Evolutionary conservation across 1,139 yeast species (phyloP), one percentile per base, ranked within the genome.

Genomic region (Yamadazyma siamensis): DNA sequence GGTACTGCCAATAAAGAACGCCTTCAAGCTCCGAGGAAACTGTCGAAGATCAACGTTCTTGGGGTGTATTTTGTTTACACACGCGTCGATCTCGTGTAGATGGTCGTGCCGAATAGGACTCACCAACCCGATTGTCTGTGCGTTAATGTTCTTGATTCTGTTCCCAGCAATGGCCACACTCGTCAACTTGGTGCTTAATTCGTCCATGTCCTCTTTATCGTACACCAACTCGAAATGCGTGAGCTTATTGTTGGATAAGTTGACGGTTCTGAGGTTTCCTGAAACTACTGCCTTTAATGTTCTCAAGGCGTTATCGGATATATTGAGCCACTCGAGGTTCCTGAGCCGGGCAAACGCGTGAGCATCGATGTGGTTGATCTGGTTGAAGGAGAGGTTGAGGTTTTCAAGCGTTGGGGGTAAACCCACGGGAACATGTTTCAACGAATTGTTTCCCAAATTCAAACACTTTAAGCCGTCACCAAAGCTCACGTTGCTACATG

Each of bases 21-120:
- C 40, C 15, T 33, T 25, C 13, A 51, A 28, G 5, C 35, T 35
- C 1, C 28, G 18, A 3, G 55, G 55, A 14, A 40, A 41, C 5
- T 31, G 23, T 2, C 18, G 12, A 6, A 35, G 4, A 15, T 36
- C 35, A 4, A 43, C 21, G 5, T 29, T 31, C 2, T 29, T 24
- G 5, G 29, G 22, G 5, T 22, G 23, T 6, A 49, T 30, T 20
- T 35, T 40, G 33, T 53, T 53, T 15, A 39, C 44, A 3, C 50
- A 40, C 10, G 54, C 21, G 30, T 54, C 60, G 5, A 54, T 25
- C 31, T 54, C 59, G 10, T 40, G 21, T 13, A 54, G 35, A 5
- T 39, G 35, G n/a, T 31, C 28, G 27, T 50, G 57, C 12, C 23
- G 19, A 1, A 41, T 17, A 4, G 40, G 40, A 6, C 31, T 26